These are phyloP conservation scores for Saitozyma sp. DNA, from an alignment of 768 basidiomycete genomes.

Conservation along the genomic window DNA sequence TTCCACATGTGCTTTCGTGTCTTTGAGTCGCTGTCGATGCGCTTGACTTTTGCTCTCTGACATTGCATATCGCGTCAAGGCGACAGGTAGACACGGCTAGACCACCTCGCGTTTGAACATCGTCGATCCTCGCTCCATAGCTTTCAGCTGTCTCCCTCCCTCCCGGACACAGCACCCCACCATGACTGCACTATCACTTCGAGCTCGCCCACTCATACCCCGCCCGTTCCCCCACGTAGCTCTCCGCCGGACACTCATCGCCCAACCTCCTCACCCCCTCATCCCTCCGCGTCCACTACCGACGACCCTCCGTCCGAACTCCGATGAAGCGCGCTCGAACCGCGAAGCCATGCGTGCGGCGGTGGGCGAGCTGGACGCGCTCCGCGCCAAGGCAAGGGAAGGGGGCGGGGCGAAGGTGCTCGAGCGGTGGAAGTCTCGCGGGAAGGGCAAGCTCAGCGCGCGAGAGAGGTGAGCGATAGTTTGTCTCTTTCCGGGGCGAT, in stretches of 20 bases:
- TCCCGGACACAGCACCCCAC: background rate
- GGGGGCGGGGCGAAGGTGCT: constrained; percentile 35
- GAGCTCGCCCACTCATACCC: too few relatives aligned
- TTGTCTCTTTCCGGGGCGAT: background rate
- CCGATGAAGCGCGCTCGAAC: constrained; percentile 29
- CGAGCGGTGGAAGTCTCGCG: constrained; percentile 37
- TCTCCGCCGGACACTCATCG: constrained; percentile 30
- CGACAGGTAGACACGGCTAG: too few relatives aligned
- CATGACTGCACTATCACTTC: too few relatives aligned
- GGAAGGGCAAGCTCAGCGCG: constrained; percentile 33
- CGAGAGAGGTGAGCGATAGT: constrained; percentile 33
- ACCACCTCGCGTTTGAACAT: too few relatives aligned
- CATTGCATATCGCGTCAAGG: too few relatives aligned
- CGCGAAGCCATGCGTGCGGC: constrained; percentile 20
- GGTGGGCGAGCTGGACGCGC: constrained; percentile 10
- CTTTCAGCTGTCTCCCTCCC: background rate
- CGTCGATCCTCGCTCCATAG: too few relatives aligned
- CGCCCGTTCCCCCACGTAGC: constrained; percentile 1
- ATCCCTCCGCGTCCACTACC: constrained; percentile 32
- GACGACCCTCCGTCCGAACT: constrained; percentile 14
- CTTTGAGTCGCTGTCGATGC: too few relatives aligned
- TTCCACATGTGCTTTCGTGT: too few relatives aligned
- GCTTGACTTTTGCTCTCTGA: too few relatives aligned
- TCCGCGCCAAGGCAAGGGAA: constrained; percentile 30
- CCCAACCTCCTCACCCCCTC: constrained; percentile 29